phyloP scores from a whole-genome alignment of 2,329 filamentous ascomycete species.

The Alternaria tenuissima region DNA sequence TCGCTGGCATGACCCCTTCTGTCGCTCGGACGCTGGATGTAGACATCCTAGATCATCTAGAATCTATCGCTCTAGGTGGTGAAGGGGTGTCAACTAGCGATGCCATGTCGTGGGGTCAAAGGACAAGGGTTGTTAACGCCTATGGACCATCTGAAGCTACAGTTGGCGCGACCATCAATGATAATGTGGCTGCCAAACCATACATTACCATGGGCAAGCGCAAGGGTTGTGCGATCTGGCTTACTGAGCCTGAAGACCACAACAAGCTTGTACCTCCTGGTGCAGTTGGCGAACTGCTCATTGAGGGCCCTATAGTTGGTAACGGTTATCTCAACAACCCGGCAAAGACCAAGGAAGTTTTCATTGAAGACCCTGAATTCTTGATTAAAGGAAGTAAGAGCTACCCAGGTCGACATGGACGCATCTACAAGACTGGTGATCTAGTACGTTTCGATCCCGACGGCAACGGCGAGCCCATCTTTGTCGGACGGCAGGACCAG shows the following conservation, averaged over 20 bases:
- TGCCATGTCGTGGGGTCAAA: conserved; percentile 55
- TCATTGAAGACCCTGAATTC: conserved; percentile 63
- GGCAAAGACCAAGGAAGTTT: conserved; percentile 48
- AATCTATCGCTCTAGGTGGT: conserved; percentile 54
- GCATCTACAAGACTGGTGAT: conserved; percentile 47
- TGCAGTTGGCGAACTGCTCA: conserved; percentile 61
- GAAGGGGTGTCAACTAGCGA: conserved; percentile 47
- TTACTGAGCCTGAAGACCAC: conserved; percentile 52
- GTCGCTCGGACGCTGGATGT: conserved; percentile 49
- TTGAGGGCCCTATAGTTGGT: conserved; percentile 64
- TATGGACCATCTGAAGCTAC: conserved; percentile 51
- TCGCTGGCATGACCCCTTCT: conserved; percentile 50
- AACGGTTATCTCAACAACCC: conserved; percentile 50
- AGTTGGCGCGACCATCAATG: conserved; percentile 46
- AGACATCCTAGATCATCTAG: conserved; percentile 52
- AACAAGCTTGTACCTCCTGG: conserved; percentile 52
- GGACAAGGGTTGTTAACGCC: conserved; percentile 46
- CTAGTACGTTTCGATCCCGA: conserved; percentile 60
- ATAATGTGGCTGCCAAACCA: conserved; percentile 36
- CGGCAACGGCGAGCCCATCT: conserved; percentile 45
- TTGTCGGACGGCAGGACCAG: conserved; percentile 49
- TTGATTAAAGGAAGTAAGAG: conserved; percentile 67
- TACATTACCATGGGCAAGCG: conserved; percentile 51
- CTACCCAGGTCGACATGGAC: conserved; percentile 61
- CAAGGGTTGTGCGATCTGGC: conserved; percentile 49